Conservation (phyloP, 2,329 filamentous ascomycete genomes). For the Fusarium transvaalense region DNA sequence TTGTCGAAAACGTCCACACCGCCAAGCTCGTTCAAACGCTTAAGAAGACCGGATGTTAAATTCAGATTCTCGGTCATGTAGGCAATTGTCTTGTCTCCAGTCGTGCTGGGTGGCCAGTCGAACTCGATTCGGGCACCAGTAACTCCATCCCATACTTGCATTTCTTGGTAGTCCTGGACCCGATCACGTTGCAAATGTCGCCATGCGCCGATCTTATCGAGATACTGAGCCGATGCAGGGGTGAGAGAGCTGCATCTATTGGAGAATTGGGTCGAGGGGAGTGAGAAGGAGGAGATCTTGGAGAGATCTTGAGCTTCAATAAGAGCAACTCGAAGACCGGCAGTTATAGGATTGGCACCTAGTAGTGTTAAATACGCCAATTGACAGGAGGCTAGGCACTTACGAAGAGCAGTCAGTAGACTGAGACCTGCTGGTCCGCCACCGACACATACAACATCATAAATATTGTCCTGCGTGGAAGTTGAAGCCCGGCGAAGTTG, state of each 20-base stretch:
- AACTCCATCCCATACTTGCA: conserved; percentile 99
- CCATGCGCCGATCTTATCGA: conserved; percentile 89
- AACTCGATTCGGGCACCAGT: conserved; percentile 90
- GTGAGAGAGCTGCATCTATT: conserved; percentile 97
- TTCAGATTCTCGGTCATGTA: conserved; percentile 98
- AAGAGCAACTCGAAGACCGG: conserved; percentile 84
- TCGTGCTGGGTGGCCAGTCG: conserved; percentile 71
- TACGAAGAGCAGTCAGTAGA: conserved; percentile 81
- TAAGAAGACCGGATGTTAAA: conserved; percentile 81
- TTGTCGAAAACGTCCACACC: conserved; percentile 79
- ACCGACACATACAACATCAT: conserved; percentile 92
- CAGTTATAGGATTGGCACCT: conserved; percentile 82
- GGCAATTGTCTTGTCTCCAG: conserved; percentile 76
- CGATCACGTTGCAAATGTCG: conserved; percentile 76
- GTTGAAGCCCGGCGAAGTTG: conserved; percentile 58
- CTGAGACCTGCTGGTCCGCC: conserved; percentile 91
- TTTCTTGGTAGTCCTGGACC: conserved; percentile 90
- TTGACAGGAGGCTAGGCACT: background rate
- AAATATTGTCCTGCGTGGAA: conserved; percentile 74
- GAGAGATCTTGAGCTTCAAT: conserved; percentile 89
- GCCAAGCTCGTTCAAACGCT: conserved; percentile 76
- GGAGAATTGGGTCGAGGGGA: conserved; percentile 78
- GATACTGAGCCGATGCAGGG: conserved; percentile 84
- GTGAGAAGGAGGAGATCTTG: conserved; percentile 74
- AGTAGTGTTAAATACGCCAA: conserved; percentile 4